Evolutionary conservation across 352 stramenopile species (phyloP), one percentile per base, ranked within the genome.

Genomic region (Globisporangium cystogenes): DNA sequence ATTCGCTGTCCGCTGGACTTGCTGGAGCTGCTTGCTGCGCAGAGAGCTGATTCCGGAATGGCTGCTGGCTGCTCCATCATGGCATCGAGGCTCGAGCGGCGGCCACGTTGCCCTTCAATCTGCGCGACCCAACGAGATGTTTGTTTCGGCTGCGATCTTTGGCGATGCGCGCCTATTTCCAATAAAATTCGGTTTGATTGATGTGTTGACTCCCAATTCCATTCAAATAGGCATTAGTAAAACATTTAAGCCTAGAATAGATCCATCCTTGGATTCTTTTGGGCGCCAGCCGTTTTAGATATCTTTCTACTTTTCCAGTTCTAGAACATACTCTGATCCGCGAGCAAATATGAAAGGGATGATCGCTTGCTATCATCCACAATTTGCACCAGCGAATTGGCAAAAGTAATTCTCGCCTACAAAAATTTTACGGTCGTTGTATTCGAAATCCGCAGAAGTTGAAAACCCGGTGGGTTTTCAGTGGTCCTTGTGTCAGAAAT

Each of bases 21-120:
- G 33, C 27, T 26, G 29, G 48, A 26, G 21, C 36, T 48, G 24
- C 31, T 55, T 52, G 43, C 35, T 43, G 27, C 36, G 18, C 12
- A 21, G 37, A 43, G 37, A 26, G 45, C 27, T 14, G 45, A 50
- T 39, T 50, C 8, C 14, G 18, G n/a, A 50, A 50, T 50, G 45
- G 26, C n/a, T 40, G 26, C 23, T 48, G 23, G 20, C 51, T n/a
- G n/a, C n/a, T n/a, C n/a, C n/a, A n/a, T n/a, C n/a, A n/a, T n/a
- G n/a, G n/a, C n/a, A n/a, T n/a, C n/a, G n/a, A n/a, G 23, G 37
- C 37, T 24, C 31, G 31, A 36, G 31, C 31, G 12, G 10, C 31
- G 37, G 37, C 37, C 37, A 43, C 37, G 37, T 43, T 43, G 37
- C 37, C 18, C 16, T 43, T 43, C 20, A 21, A 43, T 43, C 37